Evolutionary conservation across 2,329 filamentous ascomycete species (phyloP), one percentile per base, ranked within the genome.

Genomic region (Scopulariopsis brevicaulis): DNA sequence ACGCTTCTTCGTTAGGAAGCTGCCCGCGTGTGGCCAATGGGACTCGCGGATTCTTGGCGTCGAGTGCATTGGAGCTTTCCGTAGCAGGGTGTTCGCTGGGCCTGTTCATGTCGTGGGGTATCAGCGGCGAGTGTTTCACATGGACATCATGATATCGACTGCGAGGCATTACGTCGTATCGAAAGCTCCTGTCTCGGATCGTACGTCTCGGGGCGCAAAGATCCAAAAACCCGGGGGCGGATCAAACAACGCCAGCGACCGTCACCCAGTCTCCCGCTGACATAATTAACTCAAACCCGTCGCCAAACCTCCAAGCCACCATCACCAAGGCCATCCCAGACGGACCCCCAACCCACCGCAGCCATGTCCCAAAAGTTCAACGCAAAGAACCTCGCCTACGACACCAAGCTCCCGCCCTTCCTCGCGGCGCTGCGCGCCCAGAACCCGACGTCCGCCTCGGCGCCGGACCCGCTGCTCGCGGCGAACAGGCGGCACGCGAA

Each of bases 321-420:
- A 46, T 15, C 40, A 46, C 37, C 11, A 32, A 32, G 8, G 28
- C 28, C 3, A 46, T n/a, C 40, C 15, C 18, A n/a, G 20, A 48
- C 15, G 43, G 43, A 22, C 43, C 46, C 46, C 46, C n/a, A 8
- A 22, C 18, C n/a, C 2, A 24, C 20, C 55, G 34, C 34, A 20
- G 34, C 61, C 64, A 79, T 78, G 76, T 71, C 76, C 7, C 73
- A 77, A 40, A 87, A 84, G 65, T 86, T 89, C 67, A 89, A 83
- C 57, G 75, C 82, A 64, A 89, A 88, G 65, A 85, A 89, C 69
- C 78, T 91, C 54, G 77, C 79, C 59, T 91, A 89, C 76, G 77
- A 80, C 73, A 69, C 69, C 50, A 73, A 74, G 7, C 77, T 83
- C 20, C 83, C 83, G 22, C 82, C 83, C 5, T 86, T 86, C 68